Evolutionary conservation across 441 rosid species (phyloP).

Genomic region (Gossypium schwendimanii): DNA sequence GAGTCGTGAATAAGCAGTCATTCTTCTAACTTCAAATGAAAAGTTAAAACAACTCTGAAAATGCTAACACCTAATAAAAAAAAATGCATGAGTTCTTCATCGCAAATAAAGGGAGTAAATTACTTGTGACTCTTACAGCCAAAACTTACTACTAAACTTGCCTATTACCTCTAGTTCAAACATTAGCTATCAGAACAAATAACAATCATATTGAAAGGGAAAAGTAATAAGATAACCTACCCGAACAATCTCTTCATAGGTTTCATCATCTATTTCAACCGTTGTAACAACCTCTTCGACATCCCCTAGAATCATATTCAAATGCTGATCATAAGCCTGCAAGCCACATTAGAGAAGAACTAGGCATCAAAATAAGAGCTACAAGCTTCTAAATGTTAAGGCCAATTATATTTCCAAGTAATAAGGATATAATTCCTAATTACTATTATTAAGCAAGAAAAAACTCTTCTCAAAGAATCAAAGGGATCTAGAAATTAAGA

Average conservation of each 20-base stretch:
- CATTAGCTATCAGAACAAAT: background rate
- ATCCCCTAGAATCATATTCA: constrained; percentile 97
- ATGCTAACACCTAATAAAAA: background rate
- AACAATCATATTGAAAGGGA: background rate
- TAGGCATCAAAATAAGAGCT: background rate
- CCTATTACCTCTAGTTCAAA: background rate
- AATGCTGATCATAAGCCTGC: constrained; percentile 98
- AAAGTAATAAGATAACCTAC: constrained; percentile 33
- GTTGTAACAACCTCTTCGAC: constrained; percentile 95
- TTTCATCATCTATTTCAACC: constrained; percentile 92
- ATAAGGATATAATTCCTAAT: background rate
- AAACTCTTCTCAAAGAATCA: background rate
- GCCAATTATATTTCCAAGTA: background rate
- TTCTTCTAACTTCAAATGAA: background rate
- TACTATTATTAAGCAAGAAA: background rate
- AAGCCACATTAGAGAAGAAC: constrained; percentile 4
- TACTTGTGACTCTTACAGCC: background rate
- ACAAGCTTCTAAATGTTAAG: background rate
- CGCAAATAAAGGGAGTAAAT: background rate
- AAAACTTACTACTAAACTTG: background rate
- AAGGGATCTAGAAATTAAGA: background rate
- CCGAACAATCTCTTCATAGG: constrained; percentile 97
- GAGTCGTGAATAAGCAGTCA: background rate
- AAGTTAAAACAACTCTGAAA: background rate
- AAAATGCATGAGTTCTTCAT: constrained; percentile 1